Percentiles rank a stretch among this genome's conserved stretches.
phyloP scores from a whole-genome alignment of 2,329 filamentous ascomycete species.

The Phoma herbarum region DNA sequence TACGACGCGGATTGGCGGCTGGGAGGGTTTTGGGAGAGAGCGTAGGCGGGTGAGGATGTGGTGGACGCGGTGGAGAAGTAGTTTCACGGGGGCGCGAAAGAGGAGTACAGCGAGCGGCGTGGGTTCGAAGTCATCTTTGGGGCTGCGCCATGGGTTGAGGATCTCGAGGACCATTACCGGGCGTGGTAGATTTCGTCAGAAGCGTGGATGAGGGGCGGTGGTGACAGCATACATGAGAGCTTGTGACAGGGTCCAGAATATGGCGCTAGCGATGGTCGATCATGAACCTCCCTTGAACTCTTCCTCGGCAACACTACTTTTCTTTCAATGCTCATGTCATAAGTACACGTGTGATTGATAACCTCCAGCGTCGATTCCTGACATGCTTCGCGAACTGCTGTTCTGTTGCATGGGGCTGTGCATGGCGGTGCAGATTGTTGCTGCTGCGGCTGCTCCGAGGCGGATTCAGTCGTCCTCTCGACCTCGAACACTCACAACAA shows the following conservation, averaged over 20 bases:
- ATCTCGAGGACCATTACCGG: constrained; percentile 42
- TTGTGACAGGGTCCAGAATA: constrained; percentile 1
- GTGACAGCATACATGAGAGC: constrained; percentile 1
- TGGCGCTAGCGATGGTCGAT: not conserved
- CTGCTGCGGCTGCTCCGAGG: constrained; percentile 12
- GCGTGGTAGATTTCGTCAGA: constrained; percentile 5
- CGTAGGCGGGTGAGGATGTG: constrained; percentile 72
- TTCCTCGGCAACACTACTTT: not conserved
- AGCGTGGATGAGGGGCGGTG: constrained; percentile 14
- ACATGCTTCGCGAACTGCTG: not conserved
- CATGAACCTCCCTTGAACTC: not conserved
- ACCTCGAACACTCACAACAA: not conserved
- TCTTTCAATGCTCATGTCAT: no score
- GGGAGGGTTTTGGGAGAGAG: constrained; percentile 67
- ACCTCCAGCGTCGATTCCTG: not conserved
- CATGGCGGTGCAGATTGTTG: constrained; percentile 1
- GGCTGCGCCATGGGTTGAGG: constrained; percentile 38
- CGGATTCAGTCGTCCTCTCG: not conserved
- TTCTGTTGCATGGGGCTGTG: not conserved
- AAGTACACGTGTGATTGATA: no score
- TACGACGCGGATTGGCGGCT: constrained; percentile 74
- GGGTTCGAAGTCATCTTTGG: constrained; percentile 53
- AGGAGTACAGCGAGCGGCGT: constrained; percentile 67
- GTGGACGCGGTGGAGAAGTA: constrained; percentile 70
- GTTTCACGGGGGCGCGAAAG: constrained; percentile 72